Base-by-base conservation (phyloP, 2,329 filamentous ascomycete genomes). In the Aspergillus versicolor region DNA sequence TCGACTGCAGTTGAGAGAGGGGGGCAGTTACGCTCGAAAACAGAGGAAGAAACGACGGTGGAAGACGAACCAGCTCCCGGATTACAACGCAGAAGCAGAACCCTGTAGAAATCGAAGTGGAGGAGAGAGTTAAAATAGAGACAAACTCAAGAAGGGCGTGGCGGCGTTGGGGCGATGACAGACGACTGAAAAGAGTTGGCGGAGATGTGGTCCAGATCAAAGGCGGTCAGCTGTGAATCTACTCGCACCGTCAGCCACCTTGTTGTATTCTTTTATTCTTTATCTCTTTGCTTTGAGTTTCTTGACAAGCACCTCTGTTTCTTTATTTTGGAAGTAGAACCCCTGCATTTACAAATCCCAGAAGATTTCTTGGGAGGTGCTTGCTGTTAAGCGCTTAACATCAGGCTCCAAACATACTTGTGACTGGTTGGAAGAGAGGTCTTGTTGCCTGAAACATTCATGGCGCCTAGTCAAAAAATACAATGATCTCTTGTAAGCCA, bases 111-210 rank as follows among this genome's bases (percentile, higher is more conserved):
- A 51, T 22, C 21, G 37, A 60, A 52, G 19, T 46, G 12, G 47
- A 49, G 38, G 42, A 8, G 21, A 11, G 38, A 41, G 12, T 46
- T 46, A 30, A 37, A 54, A 57, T 52, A 37, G 44, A 40, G 55
- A 38, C 40, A 42, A 37, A 40, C 45, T 53, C 56, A 51, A 51
- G 53, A 56, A 60, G 54, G 58, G 58, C 59, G 64, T 60, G 60
- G 64, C 61, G 61, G 27, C 27, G 27, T 30, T 62, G 61, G 61
- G 59, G 61, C 57, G 61, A 55, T 30, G 27, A 30, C 27, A 4
- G 27, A 30, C 9, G 27, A 43, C 42, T 53, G 53, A 51, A 51
- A 56, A 60, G 54, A 57, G 58, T 57, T 60, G 61, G 64, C 61
- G 61, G 27, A 30, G 27, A 30, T 62, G 61, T 59, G 59, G 61